Base-by-base conservation (phyloP, 2,329 filamentous ascomycete species). In the Colletotrichum lini region DNA sequence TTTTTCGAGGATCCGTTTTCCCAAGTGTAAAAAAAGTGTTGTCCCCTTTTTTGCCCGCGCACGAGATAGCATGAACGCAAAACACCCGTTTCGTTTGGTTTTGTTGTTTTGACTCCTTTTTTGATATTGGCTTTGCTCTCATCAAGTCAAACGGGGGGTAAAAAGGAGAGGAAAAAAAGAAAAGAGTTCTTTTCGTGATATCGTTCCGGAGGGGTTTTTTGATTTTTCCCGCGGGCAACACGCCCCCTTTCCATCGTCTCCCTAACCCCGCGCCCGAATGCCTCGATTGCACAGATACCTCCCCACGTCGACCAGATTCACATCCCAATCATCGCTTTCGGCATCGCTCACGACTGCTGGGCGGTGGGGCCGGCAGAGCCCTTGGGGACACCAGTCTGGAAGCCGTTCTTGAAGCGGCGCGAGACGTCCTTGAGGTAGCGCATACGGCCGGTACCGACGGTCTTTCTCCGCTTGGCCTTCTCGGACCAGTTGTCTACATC, bases 381-480 rank as follows among this genome's bases (percentile, higher is more conserved):
- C 89, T 97, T 95, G 83, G 95, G 95, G 79, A 89, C 86, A 83
- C 96, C 96, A 79, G 87, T 91, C 89, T 94, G 96, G 94, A 99
- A 99, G 80, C 95, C 95, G 89, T 99, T 99, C 90, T 93, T 94
- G 92, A 98, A 98, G 88, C 91, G 91, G 85, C 96, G 93, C 83
- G 95, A 89, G 84, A 99, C 92, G 81, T 90, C 90, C 91, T 97
- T 97, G 84, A 99, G 91, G 89, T 95, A 94, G 84, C 94, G 92
- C 92, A 95, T 96, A 86, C 96, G 94, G 86, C 96, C 96, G 83
- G 94, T 96, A 82, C 96, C 96, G 84, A 94, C 96, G 83, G 96
- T 98, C 95, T 98, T 98, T 93, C 96, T 97, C 87, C 96, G 91
- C 94, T 98, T 98, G 81, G 95, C 96, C 94, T 99, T 99, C 92